These are phyloP conservation scores for Debaryomycetaceae sp. DNA, from an alignment of 1,139 yeast genomes.

Conservation along the genomic window DNA sequence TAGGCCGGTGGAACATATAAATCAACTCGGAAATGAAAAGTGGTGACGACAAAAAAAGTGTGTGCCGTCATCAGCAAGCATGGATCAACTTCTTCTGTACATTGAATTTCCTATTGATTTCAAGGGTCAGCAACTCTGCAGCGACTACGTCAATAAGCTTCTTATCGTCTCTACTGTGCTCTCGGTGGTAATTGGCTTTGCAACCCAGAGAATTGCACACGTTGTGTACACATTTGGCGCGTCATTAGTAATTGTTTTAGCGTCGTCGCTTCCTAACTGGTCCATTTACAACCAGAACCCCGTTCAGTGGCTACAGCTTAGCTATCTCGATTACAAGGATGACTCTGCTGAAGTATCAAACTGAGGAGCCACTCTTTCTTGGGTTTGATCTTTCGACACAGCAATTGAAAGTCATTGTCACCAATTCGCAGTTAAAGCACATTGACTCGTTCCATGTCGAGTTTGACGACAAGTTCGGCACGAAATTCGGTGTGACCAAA, in stretches of 20 bases:
- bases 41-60: not conserved
- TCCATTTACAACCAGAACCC: constrained; percentile 47
- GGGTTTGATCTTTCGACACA: constrained; percentile 92
- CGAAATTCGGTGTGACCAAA: constrained; percentile 54
- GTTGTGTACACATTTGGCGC: constrained; percentile 34
- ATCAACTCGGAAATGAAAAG: not conserved
- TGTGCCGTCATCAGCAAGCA: not conserved
- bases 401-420: constrained; percentile 73
- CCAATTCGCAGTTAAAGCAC: constrained; percentile 50
- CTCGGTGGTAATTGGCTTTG: constrained; percentile 43
- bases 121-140: constrained; percentile 50
- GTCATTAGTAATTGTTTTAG: constrained; percentile 27
- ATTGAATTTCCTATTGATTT: constrained; percentile 59
- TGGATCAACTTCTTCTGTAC: constrained; percentile 8
- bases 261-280: constrained; percentile 53
- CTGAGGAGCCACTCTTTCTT: constrained; percentile 33
- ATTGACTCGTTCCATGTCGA: constrained; percentile 61
- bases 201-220: constrained; percentile 33
- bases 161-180: constrained; percentile 22
- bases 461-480: constrained; percentile 61
- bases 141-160: constrained; percentile 17
- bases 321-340: constrained; percentile 8
- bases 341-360: not conserved
- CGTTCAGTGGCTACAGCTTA: constrained; percentile 34
- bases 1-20: not conserved